Evolutionary conservation across 2,329 filamentous ascomycete genomes (phyloP).

Genomic region (Pseudocercospora ulei): DNA sequence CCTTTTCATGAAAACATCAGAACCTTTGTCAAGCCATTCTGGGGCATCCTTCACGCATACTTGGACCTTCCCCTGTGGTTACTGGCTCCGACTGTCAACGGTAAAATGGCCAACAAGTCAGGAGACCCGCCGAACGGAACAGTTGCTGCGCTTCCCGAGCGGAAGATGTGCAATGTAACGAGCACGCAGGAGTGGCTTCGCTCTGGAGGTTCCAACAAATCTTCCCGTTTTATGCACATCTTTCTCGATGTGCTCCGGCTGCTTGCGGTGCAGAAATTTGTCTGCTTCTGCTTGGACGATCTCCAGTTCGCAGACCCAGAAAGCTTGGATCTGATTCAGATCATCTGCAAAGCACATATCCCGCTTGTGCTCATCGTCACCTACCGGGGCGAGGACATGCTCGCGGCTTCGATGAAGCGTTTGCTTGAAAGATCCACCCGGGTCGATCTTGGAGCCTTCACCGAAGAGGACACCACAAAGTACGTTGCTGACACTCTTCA

Average conservation of each 20-base stretch:
- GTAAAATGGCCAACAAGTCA: constrained; percentile 17
- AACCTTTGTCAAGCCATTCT: constrained; percentile 48
- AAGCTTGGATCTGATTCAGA: constrained; percentile 69
- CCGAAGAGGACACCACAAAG: constrained; percentile 67
- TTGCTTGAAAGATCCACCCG: constrained; percentile 48
- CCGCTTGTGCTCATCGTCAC: constrained; percentile 76
- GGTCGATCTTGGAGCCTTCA: constrained; percentile 62
- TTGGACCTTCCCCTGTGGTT: constrained; percentile 61
- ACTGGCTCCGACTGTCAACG: constrained; percentile 29
- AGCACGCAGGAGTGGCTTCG: constrained; percentile 40
- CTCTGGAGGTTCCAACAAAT: constrained; percentile 41
- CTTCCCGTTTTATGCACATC: constrained; percentile 71
- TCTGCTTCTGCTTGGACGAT: constrained; percentile 82
- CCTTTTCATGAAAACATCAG: constrained; percentile 53
- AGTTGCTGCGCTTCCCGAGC: constrained; percentile 13
- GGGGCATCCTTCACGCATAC: constrained; percentile 48
- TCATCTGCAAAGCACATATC: constrained; percentile 67
- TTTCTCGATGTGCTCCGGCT: constrained; percentile 77
- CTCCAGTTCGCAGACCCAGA: constrained; percentile 84
- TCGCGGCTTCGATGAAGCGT: constrained; percentile 34
- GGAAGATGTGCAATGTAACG: constrained; percentile 31
- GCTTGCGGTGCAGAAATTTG: constrained; percentile 72
- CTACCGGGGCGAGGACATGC: constrained; percentile 37
- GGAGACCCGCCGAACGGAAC: constrained; percentile 12
- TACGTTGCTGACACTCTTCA: constrained; percentile 78